A percentile compares a stretch with the other conserved stretches of the same genome.
These are phyloP conservation scores for Scheffersomyces spartinae DNA, from an alignment of 805 yeast genomes.

Conservation along the genomic window DNA sequence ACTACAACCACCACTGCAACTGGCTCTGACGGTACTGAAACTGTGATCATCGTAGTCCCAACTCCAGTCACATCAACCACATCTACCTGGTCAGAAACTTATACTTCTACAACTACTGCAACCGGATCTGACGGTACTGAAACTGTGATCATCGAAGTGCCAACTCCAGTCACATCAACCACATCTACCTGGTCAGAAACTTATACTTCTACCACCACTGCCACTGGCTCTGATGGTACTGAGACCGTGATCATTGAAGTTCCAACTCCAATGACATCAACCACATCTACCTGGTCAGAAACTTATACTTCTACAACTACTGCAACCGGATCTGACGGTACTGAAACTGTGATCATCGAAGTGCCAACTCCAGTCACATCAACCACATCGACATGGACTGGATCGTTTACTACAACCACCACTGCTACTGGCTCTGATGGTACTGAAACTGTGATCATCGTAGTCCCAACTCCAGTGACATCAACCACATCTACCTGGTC, in stretches of 20 bases:
- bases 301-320: slow-evolving; percentile 5
- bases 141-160: slow-evolving; percentile 7
- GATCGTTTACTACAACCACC: slow-evolving; percentile 6
- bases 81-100: slow-evolving; percentile 5
- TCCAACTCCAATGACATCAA: slow-evolving; percentile 5
- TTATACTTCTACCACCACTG: slow-evolving; percentile 8
- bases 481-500: slow-evolving; percentile 5
- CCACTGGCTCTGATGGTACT: slow-evolving; percentile 9
- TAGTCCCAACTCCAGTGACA: slow-evolving; percentile 7
- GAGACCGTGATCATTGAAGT: slow-evolving; percentile 9
- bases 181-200: slow-evolving; percentile 9
- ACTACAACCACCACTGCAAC: slow-evolving; percentile 3
- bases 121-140: slow-evolving; percentile 3
- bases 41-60: slow-evolving; percentile 6
- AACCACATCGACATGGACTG: slow-evolving; percentile 4
- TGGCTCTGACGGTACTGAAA: slow-evolving; percentile 6
- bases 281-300: slow-evolving; percentile 4
- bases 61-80: too few relatives aligned
- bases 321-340: slow-evolving; percentile 6
- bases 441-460: slow-evolving; percentile 7
- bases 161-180: slow-evolving; percentile 6
- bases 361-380: slow-evolving; percentile 7
- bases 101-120: slow-evolving; percentile 4
- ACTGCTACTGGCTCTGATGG: slow-evolving; percentile 5
- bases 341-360: slow-evolving; percentile 8